phyloP scores from a whole-genome alignment of 352 stramenopile genomes.

The Pythium myriotylum region DNA sequence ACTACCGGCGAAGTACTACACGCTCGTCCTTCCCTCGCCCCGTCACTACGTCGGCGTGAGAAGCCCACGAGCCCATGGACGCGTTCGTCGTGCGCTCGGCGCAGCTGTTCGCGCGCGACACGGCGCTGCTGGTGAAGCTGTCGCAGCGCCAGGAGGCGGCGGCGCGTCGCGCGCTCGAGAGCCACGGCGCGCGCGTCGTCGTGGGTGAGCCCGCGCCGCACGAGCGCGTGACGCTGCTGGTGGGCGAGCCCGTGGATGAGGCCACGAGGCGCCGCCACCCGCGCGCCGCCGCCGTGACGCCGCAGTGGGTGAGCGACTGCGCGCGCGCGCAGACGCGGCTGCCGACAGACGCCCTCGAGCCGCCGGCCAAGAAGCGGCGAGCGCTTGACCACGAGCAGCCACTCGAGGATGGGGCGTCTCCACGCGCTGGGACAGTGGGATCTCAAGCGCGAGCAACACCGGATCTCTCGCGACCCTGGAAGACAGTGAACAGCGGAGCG shows the following conservation, averaged over 20 bases:
- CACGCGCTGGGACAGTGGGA: not conserved
- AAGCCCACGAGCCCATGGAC: slow-evolving; percentile 41
- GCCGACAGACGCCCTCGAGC: not conserved
- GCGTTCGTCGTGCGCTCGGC: slow-evolving; percentile 48
- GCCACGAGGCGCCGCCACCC: slow-evolving; percentile 4
- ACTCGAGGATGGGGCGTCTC: not conserved
- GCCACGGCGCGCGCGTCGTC: slow-evolving; percentile 5
- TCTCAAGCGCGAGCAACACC: not conserved
- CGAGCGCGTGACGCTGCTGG: slow-evolving; percentile 15
- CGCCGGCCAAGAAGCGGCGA: not conserved
- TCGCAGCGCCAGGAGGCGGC: slow-evolving; percentile 13
- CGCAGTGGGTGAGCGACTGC: slow-evolving; percentile 45
- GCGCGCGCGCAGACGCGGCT: not conserved
- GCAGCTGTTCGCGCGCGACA: slow-evolving; percentile 38
- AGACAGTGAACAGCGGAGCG: slow-evolving; percentile 37
- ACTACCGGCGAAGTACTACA: too few species aligned
- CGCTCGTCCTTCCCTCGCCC: not conserved
- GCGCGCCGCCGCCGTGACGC: slow-evolving; percentile 9
- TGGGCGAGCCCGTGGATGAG: slow-evolving; percentile 10
- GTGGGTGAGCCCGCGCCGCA: not conserved
- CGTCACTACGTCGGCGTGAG: not conserved
- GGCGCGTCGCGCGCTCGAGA: not conserved
- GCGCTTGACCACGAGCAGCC: not conserved
- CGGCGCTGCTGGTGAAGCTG: slow-evolving; percentile 27
- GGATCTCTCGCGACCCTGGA: slow-evolving; percentile 40